Percentiles rank a stretch among this genome's conserved stretches.
These are phyloP conservation scores for Hortiboletus campestris DNA, from an alignment of 768 basidiomycete genomes.

Conservation along the genomic window DNA sequence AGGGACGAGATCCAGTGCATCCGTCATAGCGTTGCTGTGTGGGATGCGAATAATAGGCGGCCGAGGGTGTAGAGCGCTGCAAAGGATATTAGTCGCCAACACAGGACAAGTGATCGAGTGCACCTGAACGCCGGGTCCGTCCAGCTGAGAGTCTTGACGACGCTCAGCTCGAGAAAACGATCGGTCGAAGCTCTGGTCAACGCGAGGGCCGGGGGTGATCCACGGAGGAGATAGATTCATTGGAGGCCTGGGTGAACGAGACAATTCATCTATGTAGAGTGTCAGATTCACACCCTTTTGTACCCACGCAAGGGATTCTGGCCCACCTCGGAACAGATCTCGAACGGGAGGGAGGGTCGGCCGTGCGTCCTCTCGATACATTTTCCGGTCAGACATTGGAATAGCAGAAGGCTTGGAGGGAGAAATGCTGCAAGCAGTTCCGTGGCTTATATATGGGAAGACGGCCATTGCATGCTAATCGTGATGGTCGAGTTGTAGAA, in stretches of 20 bases:
- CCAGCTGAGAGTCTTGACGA: conserved; percentile 23
- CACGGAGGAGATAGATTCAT: conserved; percentile 41
- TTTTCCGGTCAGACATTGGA: conserved; percentile 30
- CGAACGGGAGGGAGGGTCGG: conserved; percentile 72
- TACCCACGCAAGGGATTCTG: neutral
- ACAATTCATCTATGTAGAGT: conserved; percentile 43
- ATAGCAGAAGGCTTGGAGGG: conserved; percentile 16
- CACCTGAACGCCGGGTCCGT: conserved; percentile 34
- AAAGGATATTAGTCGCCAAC: conserved; percentile 2
- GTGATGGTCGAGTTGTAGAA: conserved; percentile 21
- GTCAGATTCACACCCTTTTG: neutral
- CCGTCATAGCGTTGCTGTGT: conserved; percentile 30
- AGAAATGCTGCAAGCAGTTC: neutral
- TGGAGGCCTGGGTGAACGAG: conserved; percentile 38
- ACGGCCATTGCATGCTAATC: conserved; percentile 25
- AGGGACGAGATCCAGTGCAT: conserved; percentile 18
- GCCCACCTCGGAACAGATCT: conserved; percentile 61
- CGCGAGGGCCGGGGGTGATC: conserved; percentile 45
- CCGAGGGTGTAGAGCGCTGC: conserved; percentile 23
- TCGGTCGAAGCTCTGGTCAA: conserved; percentile 22
- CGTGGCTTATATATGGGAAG: conserved; percentile 27
- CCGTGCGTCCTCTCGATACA: conserved; percentile 33
- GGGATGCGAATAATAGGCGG: conserved; percentile 19
- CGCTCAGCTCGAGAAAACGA: conserved; percentile 25
- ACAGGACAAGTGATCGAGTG: neutral